These are phyloP conservation scores for Choanephora cucurbitarum DNA, from an alignment of 371 early-diverging fungal genomes.

Conservation along the genomic window DNA sequence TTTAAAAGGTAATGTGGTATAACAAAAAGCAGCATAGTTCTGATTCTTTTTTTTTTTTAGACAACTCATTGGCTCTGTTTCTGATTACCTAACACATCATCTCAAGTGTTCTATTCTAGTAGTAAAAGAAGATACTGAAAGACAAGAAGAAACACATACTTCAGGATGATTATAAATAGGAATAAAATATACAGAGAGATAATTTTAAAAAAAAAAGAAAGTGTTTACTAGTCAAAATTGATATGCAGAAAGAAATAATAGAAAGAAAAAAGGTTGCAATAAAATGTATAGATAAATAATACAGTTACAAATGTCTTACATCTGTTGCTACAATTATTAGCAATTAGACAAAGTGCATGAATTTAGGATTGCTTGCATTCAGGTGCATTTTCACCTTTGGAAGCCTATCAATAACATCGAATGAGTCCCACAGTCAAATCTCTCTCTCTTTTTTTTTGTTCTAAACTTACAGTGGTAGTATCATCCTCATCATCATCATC, in stretches of 20 bases:
- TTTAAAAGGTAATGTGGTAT: constrained; percentile 18
- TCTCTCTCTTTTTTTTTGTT: constrained; percentile 2
- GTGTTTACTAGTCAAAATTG: too few relatives aligned
- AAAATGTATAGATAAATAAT: background rate
- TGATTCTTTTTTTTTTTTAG: constrained; percentile 1
- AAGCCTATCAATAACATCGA: too few relatives aligned
- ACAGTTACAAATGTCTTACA: background rate
- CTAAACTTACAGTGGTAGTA: constrained; percentile 63
- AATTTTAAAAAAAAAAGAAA: too few relatives aligned
- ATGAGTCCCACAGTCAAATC: too few relatives aligned
- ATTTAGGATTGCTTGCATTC: constrained; percentile 67
- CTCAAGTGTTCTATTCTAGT: constrained; percentile 29
- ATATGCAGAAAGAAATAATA: background rate
- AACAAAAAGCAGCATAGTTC: constrained; percentile 3
- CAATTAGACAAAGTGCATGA: background rate
- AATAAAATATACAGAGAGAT: too few relatives aligned
- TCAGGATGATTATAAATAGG: too few relatives aligned
- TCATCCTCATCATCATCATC: constrained; percentile 58
- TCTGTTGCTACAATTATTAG: background rate
- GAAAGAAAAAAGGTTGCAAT: background rate
- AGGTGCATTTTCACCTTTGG: constrained; percentile 60
- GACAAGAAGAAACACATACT: background rate
- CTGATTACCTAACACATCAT: constrained; percentile 29
- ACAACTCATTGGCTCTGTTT: constrained; percentile 35
- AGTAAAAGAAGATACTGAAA: constrained; percentile 15